phyloP scores from a whole-genome alignment of 306 rosid genomes.

The Cucumis cinereus region DNA sequence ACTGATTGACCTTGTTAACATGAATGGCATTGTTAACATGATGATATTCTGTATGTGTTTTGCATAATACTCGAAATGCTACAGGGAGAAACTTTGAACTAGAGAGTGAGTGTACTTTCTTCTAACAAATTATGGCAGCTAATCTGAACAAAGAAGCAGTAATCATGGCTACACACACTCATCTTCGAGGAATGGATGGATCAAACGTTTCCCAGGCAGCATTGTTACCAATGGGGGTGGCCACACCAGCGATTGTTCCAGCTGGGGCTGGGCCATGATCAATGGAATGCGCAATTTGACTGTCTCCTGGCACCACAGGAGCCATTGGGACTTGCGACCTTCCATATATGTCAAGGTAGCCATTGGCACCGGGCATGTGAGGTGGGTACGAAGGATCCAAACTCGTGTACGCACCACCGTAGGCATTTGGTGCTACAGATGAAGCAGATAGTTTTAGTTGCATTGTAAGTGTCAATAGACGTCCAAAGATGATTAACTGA shows the following conservation, averaged over 20 bases:
- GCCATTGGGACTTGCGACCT: neutral
- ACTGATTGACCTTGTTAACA: neutral
- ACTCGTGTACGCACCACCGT: slow-evolving; percentile 18
- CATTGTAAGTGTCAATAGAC: slow-evolving; percentile 14
- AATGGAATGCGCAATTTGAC: slow-evolving; percentile 28
- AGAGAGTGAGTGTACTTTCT: neutral
- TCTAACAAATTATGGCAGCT: neutral
- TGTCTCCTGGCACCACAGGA: slow-evolving; percentile 14
- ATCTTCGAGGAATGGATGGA: slow-evolving; percentile 21
- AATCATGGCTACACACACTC: neutral
- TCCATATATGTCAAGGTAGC: neutral
- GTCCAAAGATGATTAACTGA: neutral
- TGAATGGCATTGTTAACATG: neutral
- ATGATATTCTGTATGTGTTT: no score
- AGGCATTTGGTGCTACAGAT: slow-evolving; percentile 33
- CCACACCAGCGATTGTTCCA: slow-evolving; percentile 10
- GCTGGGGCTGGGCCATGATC: slow-evolving; percentile 20
- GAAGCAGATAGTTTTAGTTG: neutral
- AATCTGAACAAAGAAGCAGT: neutral
- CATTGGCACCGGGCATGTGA: slow-evolving; percentile 26
- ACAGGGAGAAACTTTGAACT: neutral
- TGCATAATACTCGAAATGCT: neutral
- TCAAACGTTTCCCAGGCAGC: slow-evolving; percentile 29
- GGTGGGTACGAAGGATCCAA: slow-evolving; percentile 14
- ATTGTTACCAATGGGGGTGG: slow-evolving; percentile 7